phyloP scores from a whole-genome alignment of 2,329 filamentous ascomycete genomes.

The Penicillium sp. region DNA sequence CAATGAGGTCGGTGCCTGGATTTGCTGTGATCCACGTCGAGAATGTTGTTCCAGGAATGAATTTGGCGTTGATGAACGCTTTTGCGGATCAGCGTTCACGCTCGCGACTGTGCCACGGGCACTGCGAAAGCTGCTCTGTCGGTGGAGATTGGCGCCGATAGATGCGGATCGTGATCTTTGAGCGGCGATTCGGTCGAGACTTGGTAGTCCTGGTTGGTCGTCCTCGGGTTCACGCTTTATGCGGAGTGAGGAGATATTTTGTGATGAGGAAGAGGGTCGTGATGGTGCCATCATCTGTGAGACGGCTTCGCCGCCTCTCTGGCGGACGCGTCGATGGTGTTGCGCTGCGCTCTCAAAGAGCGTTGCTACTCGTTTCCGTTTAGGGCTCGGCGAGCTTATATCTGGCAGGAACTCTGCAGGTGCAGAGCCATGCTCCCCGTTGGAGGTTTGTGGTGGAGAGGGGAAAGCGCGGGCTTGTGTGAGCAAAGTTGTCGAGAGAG shows the following conservation, averaged over 20 bases:
- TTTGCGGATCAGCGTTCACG: slow-evolving; percentile 23
- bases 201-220: slow-evolving; percentile 25
- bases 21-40: slow-evolving; percentile 14
- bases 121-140: slow-evolving; percentile 22
- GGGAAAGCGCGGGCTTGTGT: slow-evolving; percentile 39
- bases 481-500: slow-evolving; percentile 40
- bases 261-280: slow-evolving; percentile 32
- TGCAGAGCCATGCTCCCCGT: slow-evolving; percentile 16
- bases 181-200: slow-evolving; percentile 33
- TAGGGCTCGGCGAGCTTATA: slow-evolving; percentile 44
- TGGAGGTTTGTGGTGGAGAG: slow-evolving; percentile 34
- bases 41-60: slow-evolving; percentile 27
- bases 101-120: slow-evolving; percentile 10
- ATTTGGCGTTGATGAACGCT: slow-evolving; percentile 30
- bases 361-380: slow-evolving; percentile 48
- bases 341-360: slow-evolving; percentile 48
- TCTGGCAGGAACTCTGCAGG: slow-evolving; percentile 44
- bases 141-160: slow-evolving; percentile 31
- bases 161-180: slow-evolving; percentile 41
- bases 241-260: slow-evolving; percentile 35
- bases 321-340: slow-evolving; percentile 45
- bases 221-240: slow-evolving; percentile 45
- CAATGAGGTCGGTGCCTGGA: slow-evolving; percentile 15
- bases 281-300: slow-evolving; percentile 44
- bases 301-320: slow-evolving; percentile 45